A percentile compares a stretch with the other conserved stretches of the same genome.
Conservation (phyloP, 148 eudicot species). For the Hydrangea macrophylla region DNA sequence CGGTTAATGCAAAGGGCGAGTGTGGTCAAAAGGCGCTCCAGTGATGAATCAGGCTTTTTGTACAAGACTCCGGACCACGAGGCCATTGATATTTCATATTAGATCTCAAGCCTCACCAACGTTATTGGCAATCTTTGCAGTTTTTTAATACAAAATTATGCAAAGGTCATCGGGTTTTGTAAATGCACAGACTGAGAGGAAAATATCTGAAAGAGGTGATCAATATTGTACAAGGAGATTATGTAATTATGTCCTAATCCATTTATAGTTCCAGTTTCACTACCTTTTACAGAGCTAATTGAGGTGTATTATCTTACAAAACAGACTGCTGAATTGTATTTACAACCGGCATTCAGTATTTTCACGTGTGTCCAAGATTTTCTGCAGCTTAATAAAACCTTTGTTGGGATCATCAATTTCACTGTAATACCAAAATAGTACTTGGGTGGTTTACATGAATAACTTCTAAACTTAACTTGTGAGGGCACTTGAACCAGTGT, state of each 20-base stretch:
- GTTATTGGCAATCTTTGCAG: constrained; percentile 3
- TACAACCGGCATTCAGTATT: not conserved
- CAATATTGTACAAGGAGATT: not conserved
- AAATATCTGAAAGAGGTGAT: not conserved
- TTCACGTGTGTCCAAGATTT: not conserved
- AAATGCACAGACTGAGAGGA: not conserved
- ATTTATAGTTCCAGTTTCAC: not conserved
- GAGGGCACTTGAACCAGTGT: too few species aligned
- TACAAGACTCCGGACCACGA: constrained; percentile 85
- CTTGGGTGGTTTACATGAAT: too few species aligned
- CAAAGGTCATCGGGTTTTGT: not conserved
- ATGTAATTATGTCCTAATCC: not conserved
- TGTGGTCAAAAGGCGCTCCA: constrained; percentile 65
- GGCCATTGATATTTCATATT: constrained; percentile 53
- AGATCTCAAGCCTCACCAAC: constrained; percentile 10
- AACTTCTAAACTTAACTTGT: too few species aligned
- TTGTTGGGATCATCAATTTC: not conserved
- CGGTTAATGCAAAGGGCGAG: constrained; percentile 94
- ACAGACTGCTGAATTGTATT: not conserved
- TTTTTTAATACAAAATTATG: constrained; percentile 20
- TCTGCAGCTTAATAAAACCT: not conserved
- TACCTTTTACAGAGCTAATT: not conserved
- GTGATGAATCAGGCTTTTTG: constrained; percentile 75
- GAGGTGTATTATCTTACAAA: not conserved
- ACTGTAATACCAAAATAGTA: too few species aligned